Percentiles rank a stretch among this genome's conserved stretches.
phyloP scores from a whole-genome alignment of 306 rosid genomes.

The Delonix regia region DNA sequence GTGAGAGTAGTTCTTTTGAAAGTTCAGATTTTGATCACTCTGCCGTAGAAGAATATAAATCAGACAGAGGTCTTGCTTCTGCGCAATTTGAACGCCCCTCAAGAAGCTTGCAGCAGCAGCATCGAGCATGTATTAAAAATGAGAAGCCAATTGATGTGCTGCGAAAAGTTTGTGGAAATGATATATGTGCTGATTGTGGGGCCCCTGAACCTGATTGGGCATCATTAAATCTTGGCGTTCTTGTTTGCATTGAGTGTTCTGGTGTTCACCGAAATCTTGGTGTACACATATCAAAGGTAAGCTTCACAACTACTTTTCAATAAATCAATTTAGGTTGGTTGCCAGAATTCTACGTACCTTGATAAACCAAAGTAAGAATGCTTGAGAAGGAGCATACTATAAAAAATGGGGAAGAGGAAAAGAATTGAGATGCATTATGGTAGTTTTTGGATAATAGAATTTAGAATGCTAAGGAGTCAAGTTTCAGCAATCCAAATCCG shows the following conservation, averaged over 20 bases:
- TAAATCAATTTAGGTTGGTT: background rate
- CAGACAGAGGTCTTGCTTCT: slow-evolving; percentile 68
- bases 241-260: slow-evolving; percentile 98
- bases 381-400: slow-evolving; percentile 14
- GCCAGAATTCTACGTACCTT: background rate
- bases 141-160: slow-evolving; percentile 94
- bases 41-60: slow-evolving; percentile 71
- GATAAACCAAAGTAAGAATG: slow-evolving; percentile 8
- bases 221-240: slow-evolving; percentile 96
- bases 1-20: slow-evolving; percentile 99
- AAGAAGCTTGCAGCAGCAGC: slow-evolving; percentile 72
- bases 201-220: slow-evolving; percentile 99
- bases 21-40: slow-evolving; percentile 96
- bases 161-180: slow-evolving; percentile 90
- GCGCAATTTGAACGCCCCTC: slow-evolving; percentile 70
- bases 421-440: slow-evolving; percentile 18
- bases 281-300: slow-evolving; percentile 97
- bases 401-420: background rate
- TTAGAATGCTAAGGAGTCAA: background rate
- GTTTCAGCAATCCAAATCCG: background rate
- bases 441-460: background rate
- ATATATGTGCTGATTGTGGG: slow-evolving; percentile 97
- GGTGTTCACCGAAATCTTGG: slow-evolving; percentile 99
- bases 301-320: slow-evolving; percentile 23
- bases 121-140: slow-evolving; percentile 68